Evolutionary conservation across 345 rosid genomes (phyloP).

Genomic region (Populus alba): DNA sequence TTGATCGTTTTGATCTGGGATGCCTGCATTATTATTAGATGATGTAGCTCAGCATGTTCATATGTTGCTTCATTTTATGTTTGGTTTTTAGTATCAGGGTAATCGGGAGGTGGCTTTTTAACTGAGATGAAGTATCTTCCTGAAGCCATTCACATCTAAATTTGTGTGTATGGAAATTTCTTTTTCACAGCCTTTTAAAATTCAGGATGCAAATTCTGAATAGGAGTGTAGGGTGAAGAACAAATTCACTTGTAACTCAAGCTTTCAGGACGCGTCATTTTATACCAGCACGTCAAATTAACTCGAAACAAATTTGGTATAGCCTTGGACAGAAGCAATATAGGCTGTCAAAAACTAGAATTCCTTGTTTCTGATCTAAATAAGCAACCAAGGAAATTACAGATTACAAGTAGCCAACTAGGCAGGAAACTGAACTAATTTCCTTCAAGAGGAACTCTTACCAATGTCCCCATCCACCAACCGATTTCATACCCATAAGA

Average conservation of each 20-base stretch:
- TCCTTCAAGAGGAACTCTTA: no score
- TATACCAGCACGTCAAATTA: background rate
- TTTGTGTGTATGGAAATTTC: background rate
- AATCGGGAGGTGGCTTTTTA: background rate
- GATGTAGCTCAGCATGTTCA: background rate
- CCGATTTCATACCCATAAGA: background rate
- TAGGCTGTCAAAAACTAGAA: background rate
- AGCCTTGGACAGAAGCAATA: background rate
- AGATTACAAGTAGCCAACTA: background rate
- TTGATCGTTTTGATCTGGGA: no score
- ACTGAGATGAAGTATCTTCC: no score
- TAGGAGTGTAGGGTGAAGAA: background rate
- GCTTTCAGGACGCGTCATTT: background rate
- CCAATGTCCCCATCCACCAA: background rate
- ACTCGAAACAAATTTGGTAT: background rate
- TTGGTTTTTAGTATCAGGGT: background rate
- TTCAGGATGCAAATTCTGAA: no score
- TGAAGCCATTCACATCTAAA: background rate
- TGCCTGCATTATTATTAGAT: background rate
- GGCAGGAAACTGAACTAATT: background rate
- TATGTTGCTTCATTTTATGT: background rate
- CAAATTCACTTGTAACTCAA: background rate
- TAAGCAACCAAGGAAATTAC: no score
- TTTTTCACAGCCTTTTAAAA: background rate
- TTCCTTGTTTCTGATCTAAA: background rate